A percentile compares a stretch with the other conserved stretches of the same genome.
Conservation (phyloP, 148 eudicot species). For the Fagopyrum esculentum region DNA sequence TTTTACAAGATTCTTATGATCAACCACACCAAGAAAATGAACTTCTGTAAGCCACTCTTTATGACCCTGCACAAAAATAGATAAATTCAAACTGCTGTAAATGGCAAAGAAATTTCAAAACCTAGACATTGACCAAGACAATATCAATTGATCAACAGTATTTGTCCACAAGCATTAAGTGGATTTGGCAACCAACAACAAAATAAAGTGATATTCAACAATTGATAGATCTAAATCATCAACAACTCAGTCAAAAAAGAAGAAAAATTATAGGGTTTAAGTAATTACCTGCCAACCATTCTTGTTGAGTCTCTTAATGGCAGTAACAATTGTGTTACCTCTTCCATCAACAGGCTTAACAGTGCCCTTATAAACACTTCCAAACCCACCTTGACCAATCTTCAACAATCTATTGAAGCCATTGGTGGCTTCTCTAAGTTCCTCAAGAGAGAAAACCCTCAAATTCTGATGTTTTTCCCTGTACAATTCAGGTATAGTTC, state of each 20-base stretch:
- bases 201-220: neutral
- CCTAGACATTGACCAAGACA: neutral
- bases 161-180: neutral
- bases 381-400: constrained; percentile 21
- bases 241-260: neutral
- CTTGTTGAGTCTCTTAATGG: constrained; percentile 54
- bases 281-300: constrained; percentile 53
- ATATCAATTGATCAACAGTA: neutral
- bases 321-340: constrained; percentile 4
- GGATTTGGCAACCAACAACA: neutral
- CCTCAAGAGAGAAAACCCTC: constrained; percentile 12
- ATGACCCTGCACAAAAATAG: constrained; percentile 46
- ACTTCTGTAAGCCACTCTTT: constrained; percentile 92
- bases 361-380: constrained; percentile 19
- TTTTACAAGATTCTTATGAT: constrained; percentile 52
- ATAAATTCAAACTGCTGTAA: neutral
- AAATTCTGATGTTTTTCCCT: constrained; percentile 9
- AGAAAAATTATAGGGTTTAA: neutral
- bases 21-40: constrained; percentile 55
- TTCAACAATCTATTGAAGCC: constrained; percentile 13
- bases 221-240: neutral
- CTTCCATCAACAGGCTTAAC: constrained; percentile 2
- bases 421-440: constrained; percentile 14
- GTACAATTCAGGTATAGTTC: constrained; percentile 13
- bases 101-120: neutral